Percentiles rank a stretch among this genome's conserved stretches.
Conservation (phyloP, 2,329 filamentous ascomycete genomes). For the Sporothrix protearum region DNA sequence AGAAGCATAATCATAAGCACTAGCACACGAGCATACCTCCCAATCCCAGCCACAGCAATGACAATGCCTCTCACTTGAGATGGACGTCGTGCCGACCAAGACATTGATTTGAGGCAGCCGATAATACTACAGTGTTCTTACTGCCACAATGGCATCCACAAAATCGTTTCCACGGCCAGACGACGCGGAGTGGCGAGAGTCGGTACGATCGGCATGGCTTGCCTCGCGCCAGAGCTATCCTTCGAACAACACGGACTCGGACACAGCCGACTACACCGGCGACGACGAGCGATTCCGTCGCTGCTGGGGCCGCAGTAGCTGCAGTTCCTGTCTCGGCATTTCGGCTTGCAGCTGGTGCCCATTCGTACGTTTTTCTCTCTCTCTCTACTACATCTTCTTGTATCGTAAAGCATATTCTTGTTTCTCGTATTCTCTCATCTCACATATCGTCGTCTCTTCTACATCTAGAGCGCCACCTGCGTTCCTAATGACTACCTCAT, state of each 20-base stretch:
- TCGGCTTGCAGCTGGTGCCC: constrained; percentile 52
- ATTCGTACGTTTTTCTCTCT: constrained; percentile 40
- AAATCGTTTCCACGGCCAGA: background rate
- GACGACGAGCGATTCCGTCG: constrained; percentile 43
- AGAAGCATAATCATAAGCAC: too few relatives aligned
- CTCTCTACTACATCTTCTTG: background rate
- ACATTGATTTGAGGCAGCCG: background rate
- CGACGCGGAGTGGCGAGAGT: background rate
- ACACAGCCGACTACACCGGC: constrained; percentile 28
- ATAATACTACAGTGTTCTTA: too few relatives aligned
- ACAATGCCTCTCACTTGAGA: background rate
- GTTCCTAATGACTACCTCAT: constrained; percentile 49
- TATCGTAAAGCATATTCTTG: background rate
- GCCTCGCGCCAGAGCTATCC: background rate
- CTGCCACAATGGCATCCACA: background rate
- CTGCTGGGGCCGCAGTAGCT: constrained; percentile 52
- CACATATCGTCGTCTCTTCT: background rate
- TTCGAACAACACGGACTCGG: background rate
- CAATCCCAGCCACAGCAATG: background rate
- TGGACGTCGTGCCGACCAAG: background rate
- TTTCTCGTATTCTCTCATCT: background rate
- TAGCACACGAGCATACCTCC: background rate
- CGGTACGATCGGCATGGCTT: constrained; percentile 8
- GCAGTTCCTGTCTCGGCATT: constrained; percentile 44
- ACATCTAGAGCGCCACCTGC: constrained; percentile 49